These are phyloP conservation scores for Cornus florida DNA, from an alignment of 148 eudicot species.

Conservation along the genomic window DNA sequence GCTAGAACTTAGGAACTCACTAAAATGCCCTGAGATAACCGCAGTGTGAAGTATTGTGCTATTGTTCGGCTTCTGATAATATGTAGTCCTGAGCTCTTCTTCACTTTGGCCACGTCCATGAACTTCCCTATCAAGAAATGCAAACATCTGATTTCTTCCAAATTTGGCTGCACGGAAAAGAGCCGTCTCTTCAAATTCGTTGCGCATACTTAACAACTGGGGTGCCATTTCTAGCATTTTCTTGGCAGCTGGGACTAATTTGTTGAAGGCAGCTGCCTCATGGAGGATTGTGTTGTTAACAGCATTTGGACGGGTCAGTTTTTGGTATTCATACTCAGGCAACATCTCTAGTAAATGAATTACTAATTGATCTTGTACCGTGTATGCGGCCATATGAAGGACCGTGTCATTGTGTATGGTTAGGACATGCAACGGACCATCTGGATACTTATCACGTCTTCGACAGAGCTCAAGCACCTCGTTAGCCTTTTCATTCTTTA, in stretches of 20 bases:
- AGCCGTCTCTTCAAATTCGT: slow-evolving; percentile 7
- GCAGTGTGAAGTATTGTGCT: slow-evolving; percentile 6
- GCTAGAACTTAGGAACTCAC: not conserved
- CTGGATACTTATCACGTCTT: not conserved
- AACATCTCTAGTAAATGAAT: not conserved
- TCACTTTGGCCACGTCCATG: not conserved
- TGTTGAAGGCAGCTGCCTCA: not conserved
- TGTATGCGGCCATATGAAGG: slow-evolving; percentile 11
- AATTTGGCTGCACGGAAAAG: slow-evolving; percentile 1
- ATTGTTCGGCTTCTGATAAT: not conserved
- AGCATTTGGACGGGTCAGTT: not conserved
- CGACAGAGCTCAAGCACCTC: not conserved
- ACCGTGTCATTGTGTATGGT: slow-evolving; percentile 8
- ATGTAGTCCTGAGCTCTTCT: not conserved
- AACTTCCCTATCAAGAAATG: slow-evolving; percentile 3
- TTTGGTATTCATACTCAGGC: not conserved
- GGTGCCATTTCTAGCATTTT: not conserved
- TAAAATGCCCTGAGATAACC: not conserved
- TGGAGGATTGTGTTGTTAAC: slow-evolving; percentile 9
- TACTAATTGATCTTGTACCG: not conserved
- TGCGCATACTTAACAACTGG: not conserved
- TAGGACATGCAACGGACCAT: slow-evolving; percentile 4
- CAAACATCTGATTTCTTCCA: not conserved
- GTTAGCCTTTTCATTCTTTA: not conserved
- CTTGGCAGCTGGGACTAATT: not conserved